Evolutionary conservation across 2,329 filamentous ascomycete genomes (phyloP), one percentile per base, ranked within the genome.

Genomic region (Calonectria hongkongensis): DNA sequence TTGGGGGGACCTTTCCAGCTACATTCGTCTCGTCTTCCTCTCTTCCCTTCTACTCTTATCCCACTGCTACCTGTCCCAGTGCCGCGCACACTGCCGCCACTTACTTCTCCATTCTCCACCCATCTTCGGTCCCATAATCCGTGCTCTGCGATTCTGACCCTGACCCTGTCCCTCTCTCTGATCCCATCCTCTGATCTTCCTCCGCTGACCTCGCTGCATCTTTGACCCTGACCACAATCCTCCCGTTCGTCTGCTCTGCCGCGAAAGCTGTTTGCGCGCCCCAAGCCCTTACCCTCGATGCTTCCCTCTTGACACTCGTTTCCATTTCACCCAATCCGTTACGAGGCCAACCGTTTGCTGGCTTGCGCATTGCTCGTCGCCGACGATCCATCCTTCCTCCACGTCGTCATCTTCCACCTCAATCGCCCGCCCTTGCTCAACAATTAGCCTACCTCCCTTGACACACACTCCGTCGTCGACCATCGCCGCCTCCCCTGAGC

Each of bases 241-340:
- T 60, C 54, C 54, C 25, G 54, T 58, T 36, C 71, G 74, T 73
- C 74, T 70, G 33, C 54, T 70, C 74, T 70, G 54, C 54, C 27
- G 72, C 76, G 72, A 66, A 64, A 64, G 74, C 68, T 66, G 58
- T 67, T 73, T 64, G 71, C 67, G 70, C 67, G 16, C 54, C 41
- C 27, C 30, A 48, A 36, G 39, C 43, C 62, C 62, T 71, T 30
- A 66, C 64, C 60, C 72, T 75, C 70, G 68, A 78, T 79, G 76
- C 76, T 78, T 72, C 73, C 51, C 73, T 76, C 76, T 78, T 79
- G 75, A 79, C 78, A 69, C 69, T 79, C 78, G 73, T 78, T 79
- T 78, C 67, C 70, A 21, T 48, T 50, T 65, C 64, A 33, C 68
- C 71, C 58, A 64, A 64, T 50, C 60, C 66, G 45, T 66, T 71